phyloP scores from a whole-genome alignment of 1,139 yeast species.

The Taphrina pruni region DNA sequence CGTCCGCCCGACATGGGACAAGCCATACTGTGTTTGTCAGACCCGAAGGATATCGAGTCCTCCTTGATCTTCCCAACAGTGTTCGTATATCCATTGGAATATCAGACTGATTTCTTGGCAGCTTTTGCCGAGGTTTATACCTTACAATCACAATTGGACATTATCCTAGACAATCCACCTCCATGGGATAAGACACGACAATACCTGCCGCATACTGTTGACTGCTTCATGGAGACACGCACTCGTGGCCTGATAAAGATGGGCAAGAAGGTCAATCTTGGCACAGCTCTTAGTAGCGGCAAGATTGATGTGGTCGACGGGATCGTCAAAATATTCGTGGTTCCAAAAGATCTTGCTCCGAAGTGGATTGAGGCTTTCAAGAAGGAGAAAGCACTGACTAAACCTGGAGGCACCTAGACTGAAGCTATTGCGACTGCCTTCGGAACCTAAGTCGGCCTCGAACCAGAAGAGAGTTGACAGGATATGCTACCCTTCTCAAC shows the following conservation, averaged over 20 bases:
- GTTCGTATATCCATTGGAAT: conserved; percentile 80
- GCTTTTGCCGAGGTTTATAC: conserved; percentile 74
- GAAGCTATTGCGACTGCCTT: too few relatives aligned
- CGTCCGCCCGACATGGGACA: conserved; percentile 44
- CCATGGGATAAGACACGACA: conserved; percentile 69
- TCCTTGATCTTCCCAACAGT: conserved; percentile 80
- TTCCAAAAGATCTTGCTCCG: conserved; percentile 71
- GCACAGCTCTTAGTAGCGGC: conserved; percentile 60
- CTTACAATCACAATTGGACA: conserved; percentile 51
- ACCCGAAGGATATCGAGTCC: conserved; percentile 74
- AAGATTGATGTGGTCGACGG: conserved; percentile 77
- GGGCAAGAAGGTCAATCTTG: conserved; percentile 75
- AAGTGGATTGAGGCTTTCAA: conserved; percentile 75
- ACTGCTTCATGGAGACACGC: conserved; percentile 79
- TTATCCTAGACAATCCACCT: conserved; percentile 67
- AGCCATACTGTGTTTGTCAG: conserved; percentile 63
- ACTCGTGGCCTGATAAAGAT: conserved; percentile 74
- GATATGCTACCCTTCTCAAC: too few relatives aligned
- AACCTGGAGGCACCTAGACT: conserved; percentile 12
- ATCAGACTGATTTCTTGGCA: conserved; percentile 81
- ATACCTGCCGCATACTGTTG: conserved; percentile 65
- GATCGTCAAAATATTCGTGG: conserved; percentile 73
- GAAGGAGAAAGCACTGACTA: conserved; percentile 24
- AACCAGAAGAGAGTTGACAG: too few relatives aligned
- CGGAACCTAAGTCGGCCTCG: too few relatives aligned